These are phyloP conservation scores for Phylloporus rhodoxanthus DNA, from an alignment of 768 basidiomycete genomes.

Conservation along the genomic window DNA sequence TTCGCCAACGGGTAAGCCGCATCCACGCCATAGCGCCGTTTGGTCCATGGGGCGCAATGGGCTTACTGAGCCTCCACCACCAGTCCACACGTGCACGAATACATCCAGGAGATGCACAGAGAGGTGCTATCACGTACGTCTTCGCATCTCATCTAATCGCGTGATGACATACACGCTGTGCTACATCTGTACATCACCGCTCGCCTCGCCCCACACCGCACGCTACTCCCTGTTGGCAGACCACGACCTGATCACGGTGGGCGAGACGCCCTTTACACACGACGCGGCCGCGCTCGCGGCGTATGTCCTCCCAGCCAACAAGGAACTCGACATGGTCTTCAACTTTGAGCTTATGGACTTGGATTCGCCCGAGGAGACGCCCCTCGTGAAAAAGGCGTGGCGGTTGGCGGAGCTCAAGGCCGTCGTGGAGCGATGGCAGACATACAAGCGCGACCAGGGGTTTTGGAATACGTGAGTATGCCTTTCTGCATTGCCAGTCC, in stretches of 20 bases:
- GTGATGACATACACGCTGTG: slow-evolving; percentile 4
- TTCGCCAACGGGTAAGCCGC: slow-evolving; percentile 54
- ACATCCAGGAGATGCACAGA: slow-evolving; percentile 57
- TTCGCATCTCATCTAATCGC: slow-evolving; percentile 12
- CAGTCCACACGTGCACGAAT: slow-evolving; percentile 64
- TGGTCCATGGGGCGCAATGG: not conserved
- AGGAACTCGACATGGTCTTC: slow-evolving; percentile 59
- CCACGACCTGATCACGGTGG: slow-evolving; percentile 58
- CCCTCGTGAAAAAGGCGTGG: slow-evolving; percentile 45
- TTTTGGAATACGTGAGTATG: slow-evolving; percentile 60
- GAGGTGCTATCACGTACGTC: slow-evolving; percentile 48
- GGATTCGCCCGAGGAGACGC: slow-evolving; percentile 41
- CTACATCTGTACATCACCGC: not conserved
- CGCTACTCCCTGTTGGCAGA: slow-evolving; percentile 29
- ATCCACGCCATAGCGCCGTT: slow-evolving; percentile 5
- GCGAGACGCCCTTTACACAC: slow-evolving; percentile 58
- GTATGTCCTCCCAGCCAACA: slow-evolving; percentile 52
- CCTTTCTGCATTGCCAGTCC: not conserved
- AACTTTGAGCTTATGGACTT: slow-evolving; percentile 58
- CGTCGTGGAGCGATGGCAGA: slow-evolving; percentile 46
- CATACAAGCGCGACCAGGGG: slow-evolving; percentile 47
- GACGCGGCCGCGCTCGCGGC: slow-evolving; percentile 44
- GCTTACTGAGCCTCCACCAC: not conserved
- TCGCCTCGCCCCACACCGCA: not conserved
- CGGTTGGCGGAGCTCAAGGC: slow-evolving; percentile 45